Percentiles rank a stretch among this genome's conserved stretches.
Conservation (phyloP, 495 filamentous ascomycete genomes). For the Beverwykella pulmonaria region DNA sequence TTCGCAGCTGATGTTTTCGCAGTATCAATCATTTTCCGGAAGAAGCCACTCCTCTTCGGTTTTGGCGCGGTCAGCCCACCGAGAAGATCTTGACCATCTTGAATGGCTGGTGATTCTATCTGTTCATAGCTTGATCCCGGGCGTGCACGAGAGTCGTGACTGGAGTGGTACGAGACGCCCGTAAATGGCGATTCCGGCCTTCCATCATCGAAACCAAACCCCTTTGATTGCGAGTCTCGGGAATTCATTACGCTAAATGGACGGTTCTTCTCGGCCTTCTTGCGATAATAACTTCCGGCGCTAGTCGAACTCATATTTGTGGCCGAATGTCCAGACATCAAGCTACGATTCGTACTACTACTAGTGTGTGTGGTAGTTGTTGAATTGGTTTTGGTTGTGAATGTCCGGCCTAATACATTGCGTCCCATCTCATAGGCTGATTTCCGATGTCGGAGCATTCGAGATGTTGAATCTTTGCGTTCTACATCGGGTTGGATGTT, state of each 20-base stretch:
- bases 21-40: constrained; percentile 93
- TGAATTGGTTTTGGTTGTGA: constrained; percentile 84
- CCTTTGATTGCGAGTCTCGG: constrained; percentile 24
- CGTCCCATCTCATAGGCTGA: constrained; percentile 82
- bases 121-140: constrained; percentile 52
- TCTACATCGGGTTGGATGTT: constrained; percentile 39
- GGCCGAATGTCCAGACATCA: constrained; percentile 93
- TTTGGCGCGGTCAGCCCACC: constrained; percentile 87
- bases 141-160: constrained; percentile 65
- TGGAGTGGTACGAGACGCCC: constrained; percentile 81
- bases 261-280: constrained; percentile 53
- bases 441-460: constrained; percentile 62
- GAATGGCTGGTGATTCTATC: constrained; percentile 47
- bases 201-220: constrained; percentile 51
- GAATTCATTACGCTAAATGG: constrained; percentile 58
- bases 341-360: constrained; percentile 73
- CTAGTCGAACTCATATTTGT: constrained; percentile 92
- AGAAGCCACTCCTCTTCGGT: constrained; percentile 88
- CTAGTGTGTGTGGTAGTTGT: constrained; percentile 74
- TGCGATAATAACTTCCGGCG: constrained; percentile 84
- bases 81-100: constrained; percentile 59
- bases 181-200: constrained; percentile 53
- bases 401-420: constrained; percentile 70
- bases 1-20: constrained; percentile 93
- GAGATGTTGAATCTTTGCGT: constrained; percentile 19